Base-by-base conservation (phyloP, 192 early-diverging fungal species). In the Coemansia sp. region DNA sequence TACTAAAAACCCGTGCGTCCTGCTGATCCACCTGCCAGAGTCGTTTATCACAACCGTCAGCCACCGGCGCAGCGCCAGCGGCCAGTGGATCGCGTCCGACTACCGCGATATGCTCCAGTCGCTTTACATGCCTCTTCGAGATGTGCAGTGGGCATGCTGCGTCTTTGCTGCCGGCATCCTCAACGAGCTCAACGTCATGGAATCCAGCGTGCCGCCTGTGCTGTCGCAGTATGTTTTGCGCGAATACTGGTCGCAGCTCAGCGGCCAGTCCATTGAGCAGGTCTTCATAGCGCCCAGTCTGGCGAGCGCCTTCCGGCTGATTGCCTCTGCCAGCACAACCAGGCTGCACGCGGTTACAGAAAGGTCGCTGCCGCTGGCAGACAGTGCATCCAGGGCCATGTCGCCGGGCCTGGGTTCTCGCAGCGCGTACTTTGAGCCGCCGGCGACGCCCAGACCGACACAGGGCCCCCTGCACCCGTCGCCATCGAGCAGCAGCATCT, bases 211-310 rank as follows among this genome's bases (percentile, higher is more conserved):
- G 53, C 66, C 75, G 6, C 67, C 70, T 4, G 64, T 52, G 18
- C 67, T 78, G 39, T 62, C 70, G 16, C 75, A 78, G 54, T 62
- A 78, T 27, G 70, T 72, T 9, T 61, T 72, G 48, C 75, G 75
- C 42, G 75, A 78, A 42, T 62, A 66, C 64, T 78, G 75, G 75
- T 55, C 75, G 16, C 67, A 78, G 64, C 36, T 73, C 29, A 66
- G 61, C 6, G 75, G 75, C 6, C 42, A 69, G 24, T 51, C 29
- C 16, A 36, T 60, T 1, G 70, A 78, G 25, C 70, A 73, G 61
- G 65, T 73, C 16, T 53, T 55, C 34, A 64, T 78, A 35, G 75
- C 71, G 22, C 75, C 75, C 5, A 67, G 67, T 32, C 52, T 78
- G 57, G 63, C 61, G n/a, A 58, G 67, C 48, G 75, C 75, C 7